These are phyloP conservation scores for Cryptosporidium meleagridis DNA, from an alignment of 169 alveolate genomes.

Conservation along the genomic window DNA sequence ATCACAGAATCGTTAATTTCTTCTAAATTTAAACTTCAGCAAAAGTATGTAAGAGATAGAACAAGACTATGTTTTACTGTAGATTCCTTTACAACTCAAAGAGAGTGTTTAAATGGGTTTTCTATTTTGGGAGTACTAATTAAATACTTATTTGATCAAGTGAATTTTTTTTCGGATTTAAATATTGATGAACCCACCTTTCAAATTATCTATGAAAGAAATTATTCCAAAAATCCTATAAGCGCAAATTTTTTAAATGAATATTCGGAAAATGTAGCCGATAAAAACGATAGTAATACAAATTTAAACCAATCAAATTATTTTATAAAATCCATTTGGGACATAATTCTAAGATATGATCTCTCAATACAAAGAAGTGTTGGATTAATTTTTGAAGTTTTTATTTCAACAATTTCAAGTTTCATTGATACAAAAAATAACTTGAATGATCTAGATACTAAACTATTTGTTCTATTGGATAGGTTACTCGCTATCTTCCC, in stretches of 20 bases:
- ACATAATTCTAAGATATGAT: conserved; percentile 29
- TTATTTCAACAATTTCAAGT: conserved; percentile 14
- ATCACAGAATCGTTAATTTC: conserved; percentile 56
- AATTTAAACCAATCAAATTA: not conserved
- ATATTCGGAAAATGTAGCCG: not conserved
- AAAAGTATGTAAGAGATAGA: conserved; percentile 60
- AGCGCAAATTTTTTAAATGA: not conserved
- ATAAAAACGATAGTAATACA: not conserved
- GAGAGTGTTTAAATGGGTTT: conserved; percentile 61
- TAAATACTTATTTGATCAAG: conserved; percentile 34
- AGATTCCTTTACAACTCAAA: conserved; percentile 56
- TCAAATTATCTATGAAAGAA: not conserved
- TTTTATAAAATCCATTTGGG: conserved; percentile 11
- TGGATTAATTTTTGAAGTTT: conserved; percentile 65
- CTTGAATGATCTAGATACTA: not conserved
- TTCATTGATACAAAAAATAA: not conserved
- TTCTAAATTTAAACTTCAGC: conserved; percentile 45
- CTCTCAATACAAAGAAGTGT: conserved; percentile 63
- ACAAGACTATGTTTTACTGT: conserved; percentile 69
- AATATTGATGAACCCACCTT: not conserved
- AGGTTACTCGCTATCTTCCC: conserved; percentile 17
- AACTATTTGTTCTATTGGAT: not conserved
- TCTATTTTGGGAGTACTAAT: conserved; percentile 31
- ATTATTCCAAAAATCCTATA: not conserved
- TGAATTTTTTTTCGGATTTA: not conserved